Percentiles rank a stretch among this genome's conserved stretches.
Evolutionary conservation across 2,329 filamentous ascomycete genomes (phyloP).

Genomic region (Bipolaris cookei): DNA sequence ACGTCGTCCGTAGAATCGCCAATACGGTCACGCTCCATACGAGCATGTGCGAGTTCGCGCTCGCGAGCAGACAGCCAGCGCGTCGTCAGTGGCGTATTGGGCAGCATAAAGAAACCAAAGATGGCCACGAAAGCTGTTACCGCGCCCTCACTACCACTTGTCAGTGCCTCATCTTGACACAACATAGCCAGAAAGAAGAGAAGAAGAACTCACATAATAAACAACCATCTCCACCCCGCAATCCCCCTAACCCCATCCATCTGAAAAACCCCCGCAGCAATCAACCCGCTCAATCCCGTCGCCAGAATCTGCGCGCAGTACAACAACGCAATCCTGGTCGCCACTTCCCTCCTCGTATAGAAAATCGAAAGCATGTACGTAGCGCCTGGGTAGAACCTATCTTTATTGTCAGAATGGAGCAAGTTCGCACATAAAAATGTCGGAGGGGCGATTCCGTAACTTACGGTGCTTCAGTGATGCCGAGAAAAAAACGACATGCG

Average conservation of each 20-base stretch:
- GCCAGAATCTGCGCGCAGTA: slow-evolving; percentile 52
- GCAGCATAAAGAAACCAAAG: slow-evolving; percentile 38
- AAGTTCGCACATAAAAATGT: no score
- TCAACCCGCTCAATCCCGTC: slow-evolving; percentile 53
- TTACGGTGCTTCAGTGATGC: slow-evolving; percentile 31
- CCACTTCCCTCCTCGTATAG: slow-evolving; percentile 64
- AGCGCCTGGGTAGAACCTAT: slow-evolving; percentile 64
- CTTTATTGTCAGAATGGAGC: no score
- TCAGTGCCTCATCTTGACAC: not conserved
- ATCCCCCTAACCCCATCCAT: slow-evolving; percentile 37
- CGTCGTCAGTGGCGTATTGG: slow-evolving; percentile 47
- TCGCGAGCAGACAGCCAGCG: slow-evolving; percentile 56
- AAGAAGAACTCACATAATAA: slow-evolving; percentile 45
- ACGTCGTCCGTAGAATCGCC: slow-evolving; percentile 47
- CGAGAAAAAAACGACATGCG: slow-evolving; percentile 39
- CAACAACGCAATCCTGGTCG: slow-evolving; percentile 46
- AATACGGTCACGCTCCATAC: slow-evolving; percentile 57
- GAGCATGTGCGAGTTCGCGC: slow-evolving; percentile 48
- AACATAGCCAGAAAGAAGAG: not conserved
- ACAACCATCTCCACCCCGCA: slow-evolving; percentile 50
- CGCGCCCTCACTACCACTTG: slow-evolving; percentile 31
- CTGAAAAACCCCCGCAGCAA: slow-evolving; percentile 50
- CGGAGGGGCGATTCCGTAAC: no score
- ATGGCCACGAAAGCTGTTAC: slow-evolving; percentile 36
- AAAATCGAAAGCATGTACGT: slow-evolving; percentile 69